Percentiles rank a stretch among this genome's conserved stretches.
Conservation (phyloP, 208 protist genomes). For the Leishmania turanica region DNA sequence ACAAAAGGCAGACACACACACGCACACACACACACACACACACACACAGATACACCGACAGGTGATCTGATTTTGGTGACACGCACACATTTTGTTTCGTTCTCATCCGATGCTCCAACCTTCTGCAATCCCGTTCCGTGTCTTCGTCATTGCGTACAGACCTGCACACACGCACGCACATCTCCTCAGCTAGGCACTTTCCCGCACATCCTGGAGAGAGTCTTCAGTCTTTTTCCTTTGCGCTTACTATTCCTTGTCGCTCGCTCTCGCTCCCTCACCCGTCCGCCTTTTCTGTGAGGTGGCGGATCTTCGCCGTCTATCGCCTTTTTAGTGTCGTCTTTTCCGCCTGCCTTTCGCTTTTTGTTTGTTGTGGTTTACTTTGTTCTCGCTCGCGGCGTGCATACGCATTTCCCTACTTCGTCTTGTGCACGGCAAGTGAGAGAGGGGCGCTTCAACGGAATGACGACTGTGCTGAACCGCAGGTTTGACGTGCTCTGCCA, state of each 20-base stretch:
- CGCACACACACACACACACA: too few relatives aligned
- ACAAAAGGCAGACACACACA: background rate
- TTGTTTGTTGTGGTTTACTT: background rate
- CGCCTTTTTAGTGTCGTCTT: background rate
- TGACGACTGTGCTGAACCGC: constrained; percentile 61
- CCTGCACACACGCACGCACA: background rate
- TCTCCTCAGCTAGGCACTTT: background rate
- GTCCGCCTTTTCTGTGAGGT: background rate
- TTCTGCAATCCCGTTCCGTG: background rate
- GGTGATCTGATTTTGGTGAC: background rate
- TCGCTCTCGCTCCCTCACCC: background rate
- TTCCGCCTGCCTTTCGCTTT: background rate
- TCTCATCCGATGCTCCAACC: background rate
- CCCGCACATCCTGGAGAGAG: background rate
- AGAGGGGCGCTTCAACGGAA: background rate
- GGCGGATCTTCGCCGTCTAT: background rate
- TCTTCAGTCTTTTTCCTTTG: background rate
- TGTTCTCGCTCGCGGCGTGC: background rate
- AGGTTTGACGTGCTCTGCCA: constrained; percentile 70
- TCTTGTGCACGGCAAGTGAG: background rate
- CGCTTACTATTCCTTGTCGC: background rate
- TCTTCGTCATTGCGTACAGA: too few relatives aligned
- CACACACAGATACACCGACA: background rate
- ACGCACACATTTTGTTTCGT: background rate
- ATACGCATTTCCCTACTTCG: background rate